Percentiles rank a stretch among this genome's conserved stretches.
Conservation (phyloP, 2,329 filamentous ascomycete genomes). For the Aspergillus sp. region DNA sequence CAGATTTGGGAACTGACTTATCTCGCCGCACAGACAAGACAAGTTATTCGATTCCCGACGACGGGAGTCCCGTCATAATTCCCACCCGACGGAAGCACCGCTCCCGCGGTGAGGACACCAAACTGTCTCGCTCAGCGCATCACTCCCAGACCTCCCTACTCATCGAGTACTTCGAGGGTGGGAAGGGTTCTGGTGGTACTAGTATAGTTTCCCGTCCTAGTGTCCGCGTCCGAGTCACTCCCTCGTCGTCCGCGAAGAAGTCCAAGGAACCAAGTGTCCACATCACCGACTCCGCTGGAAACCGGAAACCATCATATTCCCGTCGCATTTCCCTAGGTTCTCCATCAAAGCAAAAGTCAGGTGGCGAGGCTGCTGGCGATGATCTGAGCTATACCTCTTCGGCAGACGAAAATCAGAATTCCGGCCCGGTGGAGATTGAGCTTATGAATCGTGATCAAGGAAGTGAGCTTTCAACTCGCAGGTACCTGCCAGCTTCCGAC, state of each 20-base stretch:
- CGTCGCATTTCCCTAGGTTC: slow-evolving; percentile 64
- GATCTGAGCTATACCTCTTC: slow-evolving; percentile 69
- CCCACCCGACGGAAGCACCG: slow-evolving; percentile 58
- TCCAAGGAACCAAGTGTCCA: slow-evolving; percentile 63
- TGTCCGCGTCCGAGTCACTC: slow-evolving; percentile 77
- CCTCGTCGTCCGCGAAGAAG: slow-evolving; percentile 61
- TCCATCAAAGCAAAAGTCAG: slow-evolving; percentile 37
- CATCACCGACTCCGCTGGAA: slow-evolving; percentile 76
- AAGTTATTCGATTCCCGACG: slow-evolving; percentile 52
- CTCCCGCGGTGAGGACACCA: slow-evolving; percentile 59
- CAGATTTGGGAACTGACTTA: slow-evolving; percentile 51
- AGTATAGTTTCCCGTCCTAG: slow-evolving; percentile 70
- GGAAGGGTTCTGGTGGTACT: slow-evolving; percentile 52
- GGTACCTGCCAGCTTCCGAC: slow-evolving; percentile 74
- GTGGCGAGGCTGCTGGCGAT: slow-evolving; percentile 50
- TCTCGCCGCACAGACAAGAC: slow-evolving; percentile 52
- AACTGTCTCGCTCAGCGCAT: slow-evolving; percentile 53
- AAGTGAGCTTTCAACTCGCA: slow-evolving; percentile 65
- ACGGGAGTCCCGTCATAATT: slow-evolving; percentile 81
- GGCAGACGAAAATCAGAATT: slow-evolving; percentile 75
- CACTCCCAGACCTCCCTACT: slow-evolving; percentile 84
- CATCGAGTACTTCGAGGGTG: slow-evolving; percentile 92
- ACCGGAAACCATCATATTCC: slow-evolving; percentile 69
- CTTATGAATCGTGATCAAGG: slow-evolving; percentile 66
- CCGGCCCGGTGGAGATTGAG: slow-evolving; percentile 82